Percentiles rank a stretch among this genome's conserved stretches.
These are phyloP conservation scores for Bidens hawaiensis DNA, from an alignment of 140 eudicot species.

Conservation along the genomic window DNA sequence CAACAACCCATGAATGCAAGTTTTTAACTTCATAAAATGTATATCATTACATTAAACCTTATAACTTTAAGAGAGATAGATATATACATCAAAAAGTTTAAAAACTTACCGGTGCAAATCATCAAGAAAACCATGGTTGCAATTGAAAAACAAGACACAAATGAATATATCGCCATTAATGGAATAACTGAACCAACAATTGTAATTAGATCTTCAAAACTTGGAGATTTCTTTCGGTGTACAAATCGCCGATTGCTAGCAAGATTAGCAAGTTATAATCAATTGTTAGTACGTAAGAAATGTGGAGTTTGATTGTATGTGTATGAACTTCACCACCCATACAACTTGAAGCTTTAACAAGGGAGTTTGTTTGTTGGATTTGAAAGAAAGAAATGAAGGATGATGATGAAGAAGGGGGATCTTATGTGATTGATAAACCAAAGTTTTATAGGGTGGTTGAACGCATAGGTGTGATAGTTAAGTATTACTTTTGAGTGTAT, in stretches of 20 bases:
- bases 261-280: not conserved
- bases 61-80: not conserved
- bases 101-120: constrained; percentile 21
- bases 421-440: constrained; percentile 20
- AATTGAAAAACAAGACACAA: constrained; percentile 18
- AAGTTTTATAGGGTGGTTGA: constrained; percentile 22
- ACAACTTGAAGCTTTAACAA: constrained; percentile 15
- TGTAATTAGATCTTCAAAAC: not conserved
- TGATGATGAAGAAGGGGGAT: constrained; percentile 22
- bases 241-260: not conserved
- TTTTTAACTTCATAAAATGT: not conserved
- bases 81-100: not conserved
- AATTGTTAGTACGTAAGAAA: not conserved
- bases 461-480: constrained; percentile 16
- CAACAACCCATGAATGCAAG: not conserved
- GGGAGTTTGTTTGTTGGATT: constrained; percentile 2
- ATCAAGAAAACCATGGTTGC: constrained; percentile 22
- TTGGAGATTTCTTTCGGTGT: not conserved
- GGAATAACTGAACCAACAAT: not conserved
- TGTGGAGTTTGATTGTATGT: constrained; percentile 7
- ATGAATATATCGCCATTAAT: constrained; percentile 23
- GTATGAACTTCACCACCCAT: constrained; percentile 1
- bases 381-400: constrained; percentile 5
- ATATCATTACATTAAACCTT: not conserved
- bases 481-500: constrained; percentile 4